Base-by-base conservation (phyloP, 768 basidiomycete genomes). In the Boletus edulis region DNA sequence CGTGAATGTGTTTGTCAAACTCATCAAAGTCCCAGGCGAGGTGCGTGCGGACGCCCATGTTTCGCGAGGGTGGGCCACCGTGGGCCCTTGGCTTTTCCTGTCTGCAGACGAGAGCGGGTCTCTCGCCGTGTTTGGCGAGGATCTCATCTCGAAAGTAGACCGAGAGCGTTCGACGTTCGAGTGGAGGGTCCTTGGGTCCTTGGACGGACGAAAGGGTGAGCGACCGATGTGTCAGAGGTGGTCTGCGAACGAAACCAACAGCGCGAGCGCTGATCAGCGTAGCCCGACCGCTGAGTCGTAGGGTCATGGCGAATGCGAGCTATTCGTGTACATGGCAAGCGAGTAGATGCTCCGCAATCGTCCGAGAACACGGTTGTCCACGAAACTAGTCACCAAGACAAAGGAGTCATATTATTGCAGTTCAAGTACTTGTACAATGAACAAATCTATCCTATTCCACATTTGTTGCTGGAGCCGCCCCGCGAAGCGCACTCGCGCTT, bases 11-110 rank as follows among this genome's bases (percentile, higher is more conserved):
- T 40, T 72, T 62, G 60, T 86, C 78, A 53, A 94, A 85, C 68
- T 91, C 88, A 3, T 65, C 72, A 65, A 84, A 94, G 56, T 83
- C 81, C 91, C 91, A 92, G 22, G 83, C 80, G 14, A 94, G 75
- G 64, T 84, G 80, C 2, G 73, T 71, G 15, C 57, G 61, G n/a
- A 75, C 65, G 13, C 69, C 78, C 54, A 83, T 68, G 65, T 85
- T 87, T 14, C 63, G 71, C 24, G 80, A 79, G 5, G 63, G 63
- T 2, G 86, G 86, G 0, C 88, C 89, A 14, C 83, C 84, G 67
- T 89, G 84, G 0, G 78, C 69, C 4, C 78, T 69, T 11, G 84
- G 76, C 17, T 51, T 66, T 64, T 93, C 91, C 42, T 80, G 75
- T 38, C 79, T 74, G 52, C 83, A 87, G 29, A 89, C 78, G 20